A percentile compares a stretch with the other conserved stretches of the same genome.
Evolutionary conservation across 768 basidiomycete genomes (phyloP).

Genomic region (Lepiota venenata): DNA sequence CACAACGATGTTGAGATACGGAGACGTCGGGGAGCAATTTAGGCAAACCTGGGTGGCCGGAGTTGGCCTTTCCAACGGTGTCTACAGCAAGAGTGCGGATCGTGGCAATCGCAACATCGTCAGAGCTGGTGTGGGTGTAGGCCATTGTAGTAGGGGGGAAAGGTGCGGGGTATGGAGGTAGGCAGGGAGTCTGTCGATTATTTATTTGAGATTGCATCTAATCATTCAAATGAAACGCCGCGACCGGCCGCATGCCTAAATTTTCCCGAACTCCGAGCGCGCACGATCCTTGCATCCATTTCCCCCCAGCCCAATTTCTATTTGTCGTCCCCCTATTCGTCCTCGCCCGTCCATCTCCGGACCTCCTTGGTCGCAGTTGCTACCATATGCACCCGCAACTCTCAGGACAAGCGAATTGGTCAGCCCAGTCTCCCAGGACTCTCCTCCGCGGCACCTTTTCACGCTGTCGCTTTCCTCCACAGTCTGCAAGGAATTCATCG

Average conservation of each 20-base stretch:
- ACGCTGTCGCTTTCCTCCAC: conserved; percentile 6
- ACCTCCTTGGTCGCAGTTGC: neutral
- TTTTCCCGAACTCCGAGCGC: conserved; percentile 7
- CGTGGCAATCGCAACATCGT: conserved; percentile 62
- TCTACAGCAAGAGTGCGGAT: conserved; percentile 77
- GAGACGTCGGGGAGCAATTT: conserved; percentile 4
- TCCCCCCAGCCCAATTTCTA: neutral
- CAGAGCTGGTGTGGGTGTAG: conserved; percentile 38
- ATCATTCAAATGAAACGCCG: conserved; percentile 7
- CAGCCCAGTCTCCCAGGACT: conserved; percentile 15
- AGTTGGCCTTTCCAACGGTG: conserved; percentile 85
- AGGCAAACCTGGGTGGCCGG: conserved; percentile 78
- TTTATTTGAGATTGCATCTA: conserved; percentile 13
- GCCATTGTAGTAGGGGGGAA: conserved; percentile 36
- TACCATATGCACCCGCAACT: conserved; percentile 64
- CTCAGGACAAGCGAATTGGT: conserved; percentile 64
- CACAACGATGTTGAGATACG: conserved; percentile 13
- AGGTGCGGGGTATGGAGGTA: conserved; percentile 13
- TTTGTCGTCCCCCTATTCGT: conserved; percentile 1
- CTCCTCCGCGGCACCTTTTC: neutral
- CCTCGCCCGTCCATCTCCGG: neutral
- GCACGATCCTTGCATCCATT: neutral
- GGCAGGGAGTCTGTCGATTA: conserved; percentile 13
- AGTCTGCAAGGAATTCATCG: conserved; percentile 77
- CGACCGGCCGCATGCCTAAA: conserved; percentile 6